Conservation (phyloP, 2,329 filamentous ascomycete genomes). For the Reticulascus tulasneorum region DNA sequence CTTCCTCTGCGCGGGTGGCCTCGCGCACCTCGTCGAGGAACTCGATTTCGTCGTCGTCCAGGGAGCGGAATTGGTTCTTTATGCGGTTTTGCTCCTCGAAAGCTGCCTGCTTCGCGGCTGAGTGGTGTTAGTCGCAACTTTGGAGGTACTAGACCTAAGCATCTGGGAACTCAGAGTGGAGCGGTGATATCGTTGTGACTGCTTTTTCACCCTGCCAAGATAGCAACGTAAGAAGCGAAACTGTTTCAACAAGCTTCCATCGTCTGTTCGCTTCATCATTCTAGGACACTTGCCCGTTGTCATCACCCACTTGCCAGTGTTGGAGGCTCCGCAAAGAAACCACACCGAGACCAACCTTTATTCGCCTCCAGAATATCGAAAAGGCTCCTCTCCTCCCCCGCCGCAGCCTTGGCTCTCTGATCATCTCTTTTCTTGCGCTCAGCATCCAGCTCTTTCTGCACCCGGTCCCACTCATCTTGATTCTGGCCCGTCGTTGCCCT, state of each 20-base stretch:
- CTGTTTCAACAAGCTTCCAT: too few species aligned
- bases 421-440: conserved; percentile 53
- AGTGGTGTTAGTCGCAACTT: not conserved
- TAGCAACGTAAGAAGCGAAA: too few species aligned
- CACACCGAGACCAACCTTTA: conserved; percentile 52
- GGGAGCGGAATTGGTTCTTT: conserved; percentile 71
- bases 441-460: conserved; percentile 61
- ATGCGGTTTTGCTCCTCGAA: conserved; percentile 72
- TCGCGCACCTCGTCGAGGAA: conserved; percentile 62
- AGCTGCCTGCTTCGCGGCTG: conserved; percentile 75
- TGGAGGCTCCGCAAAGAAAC: not conserved
- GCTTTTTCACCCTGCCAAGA: too few species aligned
- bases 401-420: conserved; percentile 37
- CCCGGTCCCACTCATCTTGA: conserved; percentile 56
- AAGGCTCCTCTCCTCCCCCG: conserved; percentile 55
- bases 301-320: not conserved
- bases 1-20: conserved; percentile 49
- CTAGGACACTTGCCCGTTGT: too few species aligned
- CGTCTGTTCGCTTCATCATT: too few species aligned
- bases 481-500: conserved; percentile 16
- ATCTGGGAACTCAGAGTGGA: too few species aligned
- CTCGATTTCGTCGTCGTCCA: conserved; percentile 76
- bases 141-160: too few species aligned
- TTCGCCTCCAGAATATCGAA: conserved; percentile 78
- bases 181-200: too few species aligned